phyloP scores from a whole-genome alignment of 257 asterid genomes.

The Fraxinus pennsylvanica region DNA sequence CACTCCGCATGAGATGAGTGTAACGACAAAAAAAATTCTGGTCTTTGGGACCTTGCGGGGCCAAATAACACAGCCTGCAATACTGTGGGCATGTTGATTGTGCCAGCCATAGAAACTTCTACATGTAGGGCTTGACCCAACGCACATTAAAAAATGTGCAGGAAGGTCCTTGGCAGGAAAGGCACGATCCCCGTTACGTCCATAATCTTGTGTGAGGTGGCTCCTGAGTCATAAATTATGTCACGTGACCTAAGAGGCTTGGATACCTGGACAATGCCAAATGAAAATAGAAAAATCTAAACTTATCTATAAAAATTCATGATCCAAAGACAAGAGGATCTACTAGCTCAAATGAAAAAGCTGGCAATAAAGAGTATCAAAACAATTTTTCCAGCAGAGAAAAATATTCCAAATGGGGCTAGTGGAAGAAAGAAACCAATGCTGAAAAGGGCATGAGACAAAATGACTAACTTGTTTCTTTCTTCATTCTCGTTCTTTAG shows the following conservation, averaged over 20 bases:
- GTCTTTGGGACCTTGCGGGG: too few relatives aligned
- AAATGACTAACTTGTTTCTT: too few relatives aligned
- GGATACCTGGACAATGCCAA: not conserved
- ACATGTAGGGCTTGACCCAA: too few relatives aligned
- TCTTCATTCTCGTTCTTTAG: too few relatives aligned
- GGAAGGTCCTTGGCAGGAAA: not conserved
- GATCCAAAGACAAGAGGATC: not conserved
- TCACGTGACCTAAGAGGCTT: not conserved
- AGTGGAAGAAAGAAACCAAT: constrained; percentile 22
- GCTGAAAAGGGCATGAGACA: too few relatives aligned
- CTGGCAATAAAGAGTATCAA: not conserved
- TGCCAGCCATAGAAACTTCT: too few relatives aligned
- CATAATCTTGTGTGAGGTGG: not conserved
- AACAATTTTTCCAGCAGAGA: not conserved
- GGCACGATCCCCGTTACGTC: not conserved
- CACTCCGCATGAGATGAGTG: too few relatives aligned
- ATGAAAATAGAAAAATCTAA: not conserved
- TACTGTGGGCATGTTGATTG: too few relatives aligned
- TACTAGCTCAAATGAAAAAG: not conserved
- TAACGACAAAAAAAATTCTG: too few relatives aligned
- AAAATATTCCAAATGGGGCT: constrained; percentile 1
- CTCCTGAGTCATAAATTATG: not conserved
- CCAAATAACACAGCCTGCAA: too few relatives aligned
- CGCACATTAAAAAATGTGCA: too few relatives aligned
- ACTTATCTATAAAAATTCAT: not conserved